Conservation (phyloP, 129 eudicot species). For the Escallonia herrerae region DNA sequence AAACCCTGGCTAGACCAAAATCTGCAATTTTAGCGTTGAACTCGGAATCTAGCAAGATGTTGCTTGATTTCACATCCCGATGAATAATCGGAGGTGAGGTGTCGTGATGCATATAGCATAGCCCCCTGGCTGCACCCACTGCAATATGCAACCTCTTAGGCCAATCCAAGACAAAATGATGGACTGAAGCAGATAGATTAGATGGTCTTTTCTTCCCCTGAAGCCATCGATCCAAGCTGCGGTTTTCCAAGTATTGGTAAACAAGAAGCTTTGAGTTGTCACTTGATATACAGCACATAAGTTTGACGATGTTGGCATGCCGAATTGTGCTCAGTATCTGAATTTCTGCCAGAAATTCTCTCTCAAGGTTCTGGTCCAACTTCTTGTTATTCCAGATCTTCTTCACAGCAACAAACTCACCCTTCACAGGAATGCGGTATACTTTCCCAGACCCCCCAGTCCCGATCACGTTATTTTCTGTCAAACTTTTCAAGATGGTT, state of each 20-base stretch:
- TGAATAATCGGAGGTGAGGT: slow-evolving; percentile 67
- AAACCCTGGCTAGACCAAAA: slow-evolving; percentile 78
- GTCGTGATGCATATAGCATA: slow-evolving; percentile 83
- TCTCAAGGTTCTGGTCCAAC: slow-evolving; percentile 45
- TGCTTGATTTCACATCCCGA: slow-evolving; percentile 78
- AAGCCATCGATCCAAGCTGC: slow-evolving; percentile 73
- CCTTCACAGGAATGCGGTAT: slow-evolving; percentile 48
- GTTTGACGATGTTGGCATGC: slow-evolving; percentile 73
- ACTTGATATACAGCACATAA: slow-evolving; percentile 64
- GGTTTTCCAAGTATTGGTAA: slow-evolving; percentile 70
- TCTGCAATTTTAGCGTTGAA: slow-evolving; percentile 93
- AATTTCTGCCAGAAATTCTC: slow-evolving; percentile 69
- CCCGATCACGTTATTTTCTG: slow-evolving; percentile 62
- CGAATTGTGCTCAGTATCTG: slow-evolving; percentile 53
- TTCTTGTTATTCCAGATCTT: slow-evolving; percentile 48
- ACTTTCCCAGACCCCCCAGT: slow-evolving; percentile 92
- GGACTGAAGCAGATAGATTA: slow-evolving; percentile 21
- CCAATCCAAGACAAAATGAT: slow-evolving; percentile 59
- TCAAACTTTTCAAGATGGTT: slow-evolving; percentile 50
- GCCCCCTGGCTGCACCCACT: slow-evolving; percentile 73
- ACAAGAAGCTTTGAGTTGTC: slow-evolving; percentile 65
- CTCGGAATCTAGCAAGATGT: slow-evolving; percentile 57
- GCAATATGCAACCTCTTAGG: slow-evolving; percentile 70
- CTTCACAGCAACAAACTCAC: slow-evolving; percentile 67
- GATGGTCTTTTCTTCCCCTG: slow-evolving; percentile 31